Conservation (phyloP, 73 alveolate species). For the Paraurostyla sp. region DNA sequence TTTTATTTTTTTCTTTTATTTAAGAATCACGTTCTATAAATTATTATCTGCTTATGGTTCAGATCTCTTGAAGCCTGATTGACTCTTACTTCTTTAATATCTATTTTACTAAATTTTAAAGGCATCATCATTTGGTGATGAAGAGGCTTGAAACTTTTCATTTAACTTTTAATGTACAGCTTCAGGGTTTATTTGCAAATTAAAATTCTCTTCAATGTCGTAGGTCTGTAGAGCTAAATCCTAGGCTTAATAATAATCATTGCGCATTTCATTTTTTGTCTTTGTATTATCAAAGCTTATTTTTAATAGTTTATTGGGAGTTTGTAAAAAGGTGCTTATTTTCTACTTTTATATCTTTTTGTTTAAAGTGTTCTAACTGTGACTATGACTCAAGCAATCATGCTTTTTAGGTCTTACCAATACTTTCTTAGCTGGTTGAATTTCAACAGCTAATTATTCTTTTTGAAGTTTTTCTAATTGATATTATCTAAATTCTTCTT, state of each 20-base stretch:
- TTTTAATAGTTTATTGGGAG: not conserved
- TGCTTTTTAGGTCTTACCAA: not conserved
- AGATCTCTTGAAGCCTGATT: not conserved
- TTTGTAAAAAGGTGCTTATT: not conserved
- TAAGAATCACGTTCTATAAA: not conserved
- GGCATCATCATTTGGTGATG: not conserved
- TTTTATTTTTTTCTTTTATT: not conserved
- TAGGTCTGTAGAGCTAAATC: not conserved
- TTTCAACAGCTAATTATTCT: not conserved
- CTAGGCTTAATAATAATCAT: not conserved
- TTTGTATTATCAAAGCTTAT: not conserved
- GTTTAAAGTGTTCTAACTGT: not conserved
- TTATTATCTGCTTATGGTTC: not conserved
- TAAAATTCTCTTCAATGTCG: conserved; percentile 2
- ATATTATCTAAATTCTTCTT: conserved; percentile 18
- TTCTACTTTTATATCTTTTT: not conserved
- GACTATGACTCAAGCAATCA: not conserved
- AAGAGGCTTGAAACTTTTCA: not conserved
- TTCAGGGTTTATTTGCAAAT: not conserved
- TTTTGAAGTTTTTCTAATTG: not conserved
- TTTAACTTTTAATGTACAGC: conserved; percentile 1
- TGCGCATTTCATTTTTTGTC: not conserved
- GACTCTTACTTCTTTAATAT: not conserved
- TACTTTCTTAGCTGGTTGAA: not conserved
- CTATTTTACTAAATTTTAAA: not conserved